Evolutionary conservation across 352 stramenopile species (phyloP).

Genomic region (Saprolegnia parasitica): DNA sequence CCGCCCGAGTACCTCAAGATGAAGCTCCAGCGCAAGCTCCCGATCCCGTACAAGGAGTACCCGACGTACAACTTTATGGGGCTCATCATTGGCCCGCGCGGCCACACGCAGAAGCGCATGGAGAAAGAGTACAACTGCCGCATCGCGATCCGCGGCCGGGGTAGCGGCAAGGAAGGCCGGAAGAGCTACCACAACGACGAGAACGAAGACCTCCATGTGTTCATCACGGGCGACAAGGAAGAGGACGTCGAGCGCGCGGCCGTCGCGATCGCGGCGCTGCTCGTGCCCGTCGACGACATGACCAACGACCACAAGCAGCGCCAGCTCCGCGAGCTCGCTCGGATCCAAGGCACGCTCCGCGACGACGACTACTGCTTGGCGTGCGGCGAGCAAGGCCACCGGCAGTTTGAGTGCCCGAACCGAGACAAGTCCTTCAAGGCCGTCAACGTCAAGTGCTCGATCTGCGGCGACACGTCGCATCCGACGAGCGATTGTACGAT

Average conservation of each 20-base stretch:
- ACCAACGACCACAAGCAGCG: conserved; percentile 98
- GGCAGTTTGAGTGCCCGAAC: conserved; percentile 95
- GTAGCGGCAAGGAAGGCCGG: conserved; percentile 96
- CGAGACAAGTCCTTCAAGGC: conserved; percentile 76
- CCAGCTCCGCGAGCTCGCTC: conserved; percentile 96
- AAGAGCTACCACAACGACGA: conserved; percentile 91
- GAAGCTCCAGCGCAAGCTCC: conserved; percentile 95
- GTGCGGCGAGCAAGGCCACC: conserved; percentile 97
- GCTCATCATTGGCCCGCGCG: conserved; percentile 97
- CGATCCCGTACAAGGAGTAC: conserved; percentile 97
- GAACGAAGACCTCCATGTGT: conserved; percentile 95
- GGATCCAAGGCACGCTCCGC: conserved; percentile 98
- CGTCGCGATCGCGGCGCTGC: conserved; percentile 85
- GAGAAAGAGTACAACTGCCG: conserved; percentile 98
- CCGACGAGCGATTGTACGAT: conserved; percentile 96
- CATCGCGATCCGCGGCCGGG: conserved; percentile 96
- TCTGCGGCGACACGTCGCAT: conserved; percentile 97
- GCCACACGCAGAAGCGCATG: conserved; percentile 99
- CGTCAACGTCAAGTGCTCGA: conserved; percentile 93
- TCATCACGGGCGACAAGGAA: conserved; percentile 89
- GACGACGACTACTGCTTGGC: conserved; percentile 97
- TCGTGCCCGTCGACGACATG: conserved; percentile 89
- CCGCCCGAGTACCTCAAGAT: conserved; percentile 86
- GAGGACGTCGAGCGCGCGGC: conserved; percentile 80
- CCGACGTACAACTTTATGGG: conserved; percentile 99